Percentiles rank a stretch among this genome's conserved stretches.
Evolutionary conservation across 2,329 filamentous ascomycete species (phyloP).

Genomic region (Parastagonospora avenae): DNA sequence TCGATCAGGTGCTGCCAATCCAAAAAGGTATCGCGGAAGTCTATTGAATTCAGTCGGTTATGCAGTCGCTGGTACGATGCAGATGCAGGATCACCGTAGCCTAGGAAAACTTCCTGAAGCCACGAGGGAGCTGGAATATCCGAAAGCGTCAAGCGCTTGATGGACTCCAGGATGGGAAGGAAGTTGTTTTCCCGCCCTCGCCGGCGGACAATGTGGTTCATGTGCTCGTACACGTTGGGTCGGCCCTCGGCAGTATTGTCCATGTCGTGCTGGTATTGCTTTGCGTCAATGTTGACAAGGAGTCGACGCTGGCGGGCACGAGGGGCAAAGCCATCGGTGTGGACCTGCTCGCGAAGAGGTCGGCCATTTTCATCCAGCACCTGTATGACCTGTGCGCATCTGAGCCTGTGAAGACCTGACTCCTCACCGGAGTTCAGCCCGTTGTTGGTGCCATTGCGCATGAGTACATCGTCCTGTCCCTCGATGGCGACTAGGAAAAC

Average conservation of each 20-base stretch:
- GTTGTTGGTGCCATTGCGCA: constrained; percentile 61
- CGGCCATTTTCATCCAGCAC: constrained; percentile 85
- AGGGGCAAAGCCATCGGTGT: constrained; percentile 65
- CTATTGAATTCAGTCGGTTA: constrained; percentile 77
- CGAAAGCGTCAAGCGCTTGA: constrained; percentile 81
- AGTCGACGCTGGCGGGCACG: constrained; percentile 70
- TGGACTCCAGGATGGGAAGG: constrained; percentile 88
- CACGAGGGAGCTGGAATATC: constrained; percentile 86
- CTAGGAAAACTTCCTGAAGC: constrained; percentile 97
- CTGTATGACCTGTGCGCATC: constrained; percentile 84
- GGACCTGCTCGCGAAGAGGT: constrained; percentile 67
- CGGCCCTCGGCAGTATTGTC: constrained; percentile 69
- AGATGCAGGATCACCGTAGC: constrained; percentile 89
- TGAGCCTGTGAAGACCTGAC: constrained; percentile 71
- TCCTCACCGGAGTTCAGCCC: constrained; percentile 60
- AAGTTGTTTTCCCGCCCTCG: constrained; percentile 95
- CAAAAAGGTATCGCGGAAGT: constrained; percentile 93
- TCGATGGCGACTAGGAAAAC: constrained; percentile 85
- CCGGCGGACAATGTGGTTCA: constrained; percentile 86
- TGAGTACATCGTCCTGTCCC: constrained; percentile 58
- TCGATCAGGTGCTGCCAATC: constrained; percentile 94
- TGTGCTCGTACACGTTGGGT: constrained; percentile 76
- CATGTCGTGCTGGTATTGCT: constrained; percentile 77
- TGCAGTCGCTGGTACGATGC: constrained; percentile 84
- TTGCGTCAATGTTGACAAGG: constrained; percentile 79